phyloP scores from a whole-genome alignment of 495 filamentous ascomycete species.

The Choiromyces venosus region DNA sequence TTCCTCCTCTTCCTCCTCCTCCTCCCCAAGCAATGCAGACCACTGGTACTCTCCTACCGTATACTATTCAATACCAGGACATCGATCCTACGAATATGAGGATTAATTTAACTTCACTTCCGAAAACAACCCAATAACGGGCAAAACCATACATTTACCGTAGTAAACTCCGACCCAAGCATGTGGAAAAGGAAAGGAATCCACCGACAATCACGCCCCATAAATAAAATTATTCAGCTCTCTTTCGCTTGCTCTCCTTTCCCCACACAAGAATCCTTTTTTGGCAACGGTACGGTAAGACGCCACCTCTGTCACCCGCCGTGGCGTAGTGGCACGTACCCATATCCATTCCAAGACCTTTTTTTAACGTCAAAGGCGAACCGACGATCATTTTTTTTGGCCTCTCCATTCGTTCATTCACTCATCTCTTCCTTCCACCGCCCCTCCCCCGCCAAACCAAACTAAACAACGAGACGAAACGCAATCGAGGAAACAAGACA shows the following conservation, averaged over 20 bases:
- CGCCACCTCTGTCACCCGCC: background rate
- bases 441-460: background rate
- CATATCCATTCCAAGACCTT: background rate
- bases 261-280: background rate
- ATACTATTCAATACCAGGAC: too few species aligned
- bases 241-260: too few species aligned
- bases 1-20: too few species aligned
- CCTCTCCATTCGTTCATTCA: background rate
- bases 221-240: background rate
- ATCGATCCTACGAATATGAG: too few species aligned
- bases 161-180: background rate
- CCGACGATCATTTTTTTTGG: background rate
- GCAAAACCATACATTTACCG: too few species aligned
- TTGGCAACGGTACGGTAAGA: background rate
- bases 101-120: too few species aligned
- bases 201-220: background rate
- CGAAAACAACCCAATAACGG: too few species aligned
- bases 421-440: background rate
- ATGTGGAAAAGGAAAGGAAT: background rate
- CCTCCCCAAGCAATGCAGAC: too few species aligned
- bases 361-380: background rate
- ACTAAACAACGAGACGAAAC: background rate
- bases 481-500: background rate
- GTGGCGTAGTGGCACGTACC: background rate
- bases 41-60: too few species aligned